phyloP scores from a whole-genome alignment of 1,284 basidiomycete species.

The Irpex sp. region DNA sequence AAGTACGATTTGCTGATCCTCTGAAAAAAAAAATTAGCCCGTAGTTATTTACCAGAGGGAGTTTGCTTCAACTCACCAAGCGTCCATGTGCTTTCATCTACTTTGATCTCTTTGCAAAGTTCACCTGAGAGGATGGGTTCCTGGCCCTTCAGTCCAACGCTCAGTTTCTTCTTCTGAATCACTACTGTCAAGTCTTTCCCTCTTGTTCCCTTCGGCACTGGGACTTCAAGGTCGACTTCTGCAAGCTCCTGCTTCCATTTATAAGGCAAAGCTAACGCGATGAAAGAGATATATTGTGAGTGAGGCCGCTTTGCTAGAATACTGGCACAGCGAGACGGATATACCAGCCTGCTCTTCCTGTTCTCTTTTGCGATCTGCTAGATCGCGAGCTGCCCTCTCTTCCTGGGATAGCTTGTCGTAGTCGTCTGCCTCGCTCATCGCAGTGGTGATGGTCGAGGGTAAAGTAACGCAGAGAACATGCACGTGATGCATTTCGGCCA shows the following conservation, averaged over 20 bases:
- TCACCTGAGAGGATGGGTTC: conserved; percentile 88
- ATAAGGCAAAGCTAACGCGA: conserved; percentile 77
- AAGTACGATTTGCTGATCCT: conserved; percentile 72
- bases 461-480: background rate
- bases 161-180: conserved; percentile 81
- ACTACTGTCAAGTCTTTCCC: conserved; percentile 73
- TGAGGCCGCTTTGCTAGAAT: conserved; percentile 11
- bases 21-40: conserved; percentile 35
- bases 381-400: conserved; percentile 73
- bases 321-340: conserved; percentile 24
- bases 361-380: conserved; percentile 67
- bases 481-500: conserved; percentile 13
- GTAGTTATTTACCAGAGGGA: background rate
- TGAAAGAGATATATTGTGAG: conserved; percentile 18
- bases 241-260: conserved; percentile 89
- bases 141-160: conserved; percentile 82
- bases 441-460: conserved; percentile 1
- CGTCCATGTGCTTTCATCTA: conserved; percentile 98
- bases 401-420: conserved; percentile 80
- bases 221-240: conserved; percentile 81
- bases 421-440: conserved; percentile 37
- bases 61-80: conserved; percentile 55
- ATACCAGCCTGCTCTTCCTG: conserved; percentile 81
- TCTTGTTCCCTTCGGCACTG: conserved; percentile 85
- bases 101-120: conserved; percentile 89